A percentile compares a stretch with the other conserved stretches of the same genome.
These are phyloP conservation scores for Ceriops zippeliana DNA, from an alignment of 345 rosid genomes.

Conservation along the genomic window DNA sequence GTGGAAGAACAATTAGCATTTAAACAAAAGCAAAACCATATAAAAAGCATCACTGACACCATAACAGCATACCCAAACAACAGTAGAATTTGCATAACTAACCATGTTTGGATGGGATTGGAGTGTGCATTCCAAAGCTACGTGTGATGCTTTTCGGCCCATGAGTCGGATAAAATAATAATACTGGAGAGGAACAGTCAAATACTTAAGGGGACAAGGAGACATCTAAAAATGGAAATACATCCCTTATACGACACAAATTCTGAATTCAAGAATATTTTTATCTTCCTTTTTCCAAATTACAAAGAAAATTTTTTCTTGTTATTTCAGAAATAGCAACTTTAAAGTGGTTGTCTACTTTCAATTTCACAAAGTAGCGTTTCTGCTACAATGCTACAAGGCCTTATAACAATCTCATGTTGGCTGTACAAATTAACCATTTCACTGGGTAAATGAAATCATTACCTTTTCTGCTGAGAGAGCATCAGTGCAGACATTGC, in stretches of 20 bases:
- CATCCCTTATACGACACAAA: not conserved
- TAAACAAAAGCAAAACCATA: not conserved
- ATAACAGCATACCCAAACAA: conserved; percentile 5
- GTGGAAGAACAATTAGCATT: conserved; percentile 17
- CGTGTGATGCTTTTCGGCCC: conserved; percentile 97
- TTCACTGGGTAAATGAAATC: not conserved
- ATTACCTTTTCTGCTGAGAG: conserved; percentile 96
- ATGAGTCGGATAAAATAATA: conserved; percentile 96
- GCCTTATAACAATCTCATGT: conserved; percentile 3
- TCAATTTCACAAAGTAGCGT: not conserved
- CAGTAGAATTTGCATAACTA: conserved; percentile 13
- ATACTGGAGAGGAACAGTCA: conserved; percentile 50
- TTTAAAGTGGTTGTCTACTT: too few relatives aligned
- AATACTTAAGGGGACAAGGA: conserved; percentile 7
- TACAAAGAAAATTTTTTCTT: not conserved
- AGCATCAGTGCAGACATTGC: conserved; percentile 97
- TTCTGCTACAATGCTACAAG: not conserved
- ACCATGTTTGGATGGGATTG: conserved; percentile 99
- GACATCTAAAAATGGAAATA: not conserved
- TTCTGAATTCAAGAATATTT: not conserved
- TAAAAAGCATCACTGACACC: not conserved
- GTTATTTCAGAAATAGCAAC: not conserved
- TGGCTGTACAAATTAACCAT: not conserved
- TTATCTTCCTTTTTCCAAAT: too few relatives aligned
- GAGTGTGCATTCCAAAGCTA: conserved; percentile 94